Evolutionary conservation across 2,329 filamentous ascomycete genomes (phyloP).

Genomic region (Hypoxylon sp.): DNA sequence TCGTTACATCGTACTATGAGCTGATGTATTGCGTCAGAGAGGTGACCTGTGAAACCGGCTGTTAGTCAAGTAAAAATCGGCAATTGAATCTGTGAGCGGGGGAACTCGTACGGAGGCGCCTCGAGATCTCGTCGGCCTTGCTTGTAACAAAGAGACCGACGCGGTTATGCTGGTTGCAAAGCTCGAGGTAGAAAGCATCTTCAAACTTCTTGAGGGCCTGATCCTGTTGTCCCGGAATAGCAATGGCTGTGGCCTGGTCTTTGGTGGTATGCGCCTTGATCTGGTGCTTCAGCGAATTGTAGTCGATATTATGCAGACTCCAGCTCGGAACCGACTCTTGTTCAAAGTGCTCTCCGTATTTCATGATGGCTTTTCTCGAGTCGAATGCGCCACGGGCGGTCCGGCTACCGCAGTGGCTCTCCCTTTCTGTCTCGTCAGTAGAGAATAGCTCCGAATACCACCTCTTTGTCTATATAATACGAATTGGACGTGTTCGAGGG

Average conservation of each 20-base stretch:
- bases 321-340: conserved; percentile 85
- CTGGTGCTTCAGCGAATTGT: conserved; percentile 86
- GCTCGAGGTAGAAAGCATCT: conserved; percentile 76
- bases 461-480: conserved; percentile 15
- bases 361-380: conserved; percentile 65
- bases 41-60: conserved; percentile 59
- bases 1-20: conserved; percentile 62
- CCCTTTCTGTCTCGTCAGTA: conserved; percentile 2
- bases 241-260: conserved; percentile 76
- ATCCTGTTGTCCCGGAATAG: conserved; percentile 80
- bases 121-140: conserved; percentile 83
- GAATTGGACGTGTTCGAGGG: conserved; percentile 27
- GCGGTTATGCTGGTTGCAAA: conserved; percentile 82
- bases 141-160: conserved; percentile 84
- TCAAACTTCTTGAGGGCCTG: conserved; percentile 74
- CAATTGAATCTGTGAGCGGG: conserved; percentile 18
- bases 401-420: conserved; percentile 22
- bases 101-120: conserved; percentile 72
- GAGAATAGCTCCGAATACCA: conserved; percentile 3
- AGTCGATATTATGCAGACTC: conserved; percentile 89
- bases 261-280: conserved; percentile 85
- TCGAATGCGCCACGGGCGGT: conserved; percentile 30
- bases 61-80: conserved; percentile 44
- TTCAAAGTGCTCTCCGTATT: conserved; percentile 82
- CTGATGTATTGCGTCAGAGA: conserved; percentile 64